Conservation (phyloP, 345 rosid species). For the Lenwebbia sp. region DNA sequence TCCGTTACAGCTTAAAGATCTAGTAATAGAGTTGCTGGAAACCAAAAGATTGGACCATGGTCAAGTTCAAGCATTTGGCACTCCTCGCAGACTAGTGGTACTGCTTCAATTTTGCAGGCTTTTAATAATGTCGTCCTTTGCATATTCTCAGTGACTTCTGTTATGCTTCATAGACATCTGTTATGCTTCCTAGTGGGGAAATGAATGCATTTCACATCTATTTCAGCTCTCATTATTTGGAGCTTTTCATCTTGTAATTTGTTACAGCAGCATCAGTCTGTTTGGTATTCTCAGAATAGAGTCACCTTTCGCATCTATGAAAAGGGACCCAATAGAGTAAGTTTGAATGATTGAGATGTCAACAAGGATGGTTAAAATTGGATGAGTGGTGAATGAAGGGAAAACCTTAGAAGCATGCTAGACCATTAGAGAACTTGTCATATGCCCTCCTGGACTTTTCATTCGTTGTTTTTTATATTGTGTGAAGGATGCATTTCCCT, state of each 20-base stretch:
- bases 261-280: not conserved
- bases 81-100: constrained; percentile 99
- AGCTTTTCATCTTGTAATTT: not conserved
- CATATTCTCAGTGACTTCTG: not conserved
- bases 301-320: not conserved
- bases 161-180: not conserved
- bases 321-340: not conserved
- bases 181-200: not conserved
- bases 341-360: not conserved
- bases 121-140: not conserved
- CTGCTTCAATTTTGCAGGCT: not conserved
- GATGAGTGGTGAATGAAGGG: not conserved
- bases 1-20: constrained; percentile 64
- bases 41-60: constrained; percentile 64
- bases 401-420: not conserved
- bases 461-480: not conserved
- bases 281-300: not conserved
- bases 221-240: not conserved
- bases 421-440: not conserved
- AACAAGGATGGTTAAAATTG: not conserved
- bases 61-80: constrained; percentile 60
- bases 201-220: not conserved
- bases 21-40: constrained; percentile 45
- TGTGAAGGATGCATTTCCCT: not conserved
- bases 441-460: not conserved